Evolutionary conservation across 2,329 filamentous ascomycete species (phyloP).

Genomic region (Botrytis sinoallii): DNA sequence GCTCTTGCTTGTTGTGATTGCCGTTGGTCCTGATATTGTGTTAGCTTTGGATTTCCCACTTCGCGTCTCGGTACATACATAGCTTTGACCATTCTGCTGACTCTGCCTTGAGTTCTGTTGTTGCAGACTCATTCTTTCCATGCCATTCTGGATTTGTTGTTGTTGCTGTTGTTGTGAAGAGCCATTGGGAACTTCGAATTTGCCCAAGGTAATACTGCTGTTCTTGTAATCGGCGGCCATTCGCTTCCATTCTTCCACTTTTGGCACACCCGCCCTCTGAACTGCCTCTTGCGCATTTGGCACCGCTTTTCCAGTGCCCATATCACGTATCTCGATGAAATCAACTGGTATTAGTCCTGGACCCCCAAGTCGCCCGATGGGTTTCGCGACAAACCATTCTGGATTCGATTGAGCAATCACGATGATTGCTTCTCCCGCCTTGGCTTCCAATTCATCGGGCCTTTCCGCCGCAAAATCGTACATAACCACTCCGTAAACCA

Average conservation of each 20-base stretch:
- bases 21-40: constrained; percentile 25
- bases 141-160: constrained; percentile 63
- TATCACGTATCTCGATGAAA: constrained; percentile 94
- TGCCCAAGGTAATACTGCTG: constrained; percentile 93
- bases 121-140: constrained; percentile 77
- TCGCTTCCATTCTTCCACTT: constrained; percentile 98
- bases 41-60: constrained; percentile 1
- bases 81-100: constrained; percentile 47
- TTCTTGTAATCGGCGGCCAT: constrained; percentile 99
- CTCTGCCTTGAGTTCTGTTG: constrained; percentile 51
- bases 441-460: constrained; percentile 93
- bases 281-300: constrained; percentile 82
- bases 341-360: constrained; percentile 94
- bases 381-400: constrained; percentile 99
- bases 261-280: constrained; percentile 81
- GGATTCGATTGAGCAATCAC: constrained; percentile 98
- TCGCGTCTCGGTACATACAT: constrained; percentile 41
- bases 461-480: constrained; percentile 95
- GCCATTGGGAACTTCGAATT: constrained; percentile 64
- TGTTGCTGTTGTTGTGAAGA: constrained; percentile 47
- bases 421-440: constrained; percentile 93
- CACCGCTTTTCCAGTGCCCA: constrained; percentile 81
- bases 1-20: constrained; percentile 33
- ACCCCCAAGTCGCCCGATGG: constrained; percentile 94
- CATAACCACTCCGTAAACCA: constrained; percentile 95